A percentile compares a stretch with the other conserved stretches of the same genome.
Evolutionary conservation across 2,329 filamentous ascomycete species (phyloP).

Genomic region (Stromatinia cepivora): DNA sequence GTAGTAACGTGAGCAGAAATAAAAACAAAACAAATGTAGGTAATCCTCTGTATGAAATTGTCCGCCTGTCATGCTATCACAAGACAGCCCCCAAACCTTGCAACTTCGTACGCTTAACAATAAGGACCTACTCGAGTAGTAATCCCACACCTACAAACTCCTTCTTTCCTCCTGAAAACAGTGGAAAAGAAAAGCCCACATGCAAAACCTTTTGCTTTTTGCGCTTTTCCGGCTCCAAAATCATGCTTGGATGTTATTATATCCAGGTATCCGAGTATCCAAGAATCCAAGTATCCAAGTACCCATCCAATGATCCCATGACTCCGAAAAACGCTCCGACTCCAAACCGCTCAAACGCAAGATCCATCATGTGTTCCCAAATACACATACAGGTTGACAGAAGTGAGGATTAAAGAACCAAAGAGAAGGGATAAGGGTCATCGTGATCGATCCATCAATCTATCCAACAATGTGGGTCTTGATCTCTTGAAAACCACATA

Average conservation of each 20-base stretch:
- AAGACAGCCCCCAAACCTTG: background rate
- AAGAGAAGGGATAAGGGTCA: background rate
- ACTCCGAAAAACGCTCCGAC: background rate
- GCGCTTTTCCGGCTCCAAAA: background rate
- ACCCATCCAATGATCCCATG: background rate
- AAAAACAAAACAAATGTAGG: background rate
- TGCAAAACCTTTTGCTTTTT: background rate
- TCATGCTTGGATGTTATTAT: conserved; percentile 1
- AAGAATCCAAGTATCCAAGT: background rate
- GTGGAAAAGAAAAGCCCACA: background rate
- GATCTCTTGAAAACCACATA: background rate
- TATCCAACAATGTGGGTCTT: background rate
- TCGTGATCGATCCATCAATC: background rate
- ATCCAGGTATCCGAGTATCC: background rate
- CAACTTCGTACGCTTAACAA: background rate
- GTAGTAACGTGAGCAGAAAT: background rate
- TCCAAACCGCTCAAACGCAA: too few relatives aligned
- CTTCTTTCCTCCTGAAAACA: background rate
- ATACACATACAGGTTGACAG: background rate
- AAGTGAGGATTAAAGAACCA: background rate
- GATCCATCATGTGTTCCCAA: background rate
- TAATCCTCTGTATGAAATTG: background rate
- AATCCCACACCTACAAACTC: background rate
- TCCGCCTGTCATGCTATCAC: background rate
- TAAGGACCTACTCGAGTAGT: background rate